These are phyloP conservation scores for Lactifluus subvellereus DNA, from an alignment of 768 basidiomycete species.

Conservation along the genomic window DNA sequence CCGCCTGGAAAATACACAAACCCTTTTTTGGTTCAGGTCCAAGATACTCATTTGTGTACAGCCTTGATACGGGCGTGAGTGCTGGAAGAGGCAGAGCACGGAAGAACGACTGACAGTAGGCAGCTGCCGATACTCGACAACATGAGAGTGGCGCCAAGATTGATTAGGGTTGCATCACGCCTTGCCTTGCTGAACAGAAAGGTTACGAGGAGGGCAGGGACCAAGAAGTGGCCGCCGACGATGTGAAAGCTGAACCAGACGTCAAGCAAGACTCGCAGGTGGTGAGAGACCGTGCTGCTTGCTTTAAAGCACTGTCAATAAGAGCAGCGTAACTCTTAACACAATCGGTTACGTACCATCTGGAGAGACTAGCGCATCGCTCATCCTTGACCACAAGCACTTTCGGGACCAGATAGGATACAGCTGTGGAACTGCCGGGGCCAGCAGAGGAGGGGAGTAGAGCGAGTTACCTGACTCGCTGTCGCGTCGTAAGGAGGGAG, in stretches of 20 bases:
- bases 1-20: constrained; percentile 15
- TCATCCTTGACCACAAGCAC: not conserved
- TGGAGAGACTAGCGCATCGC: not conserved
- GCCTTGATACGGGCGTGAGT: not conserved
- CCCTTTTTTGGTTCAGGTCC: constrained; percentile 12
- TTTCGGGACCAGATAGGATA: not conserved
- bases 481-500: not conserved
- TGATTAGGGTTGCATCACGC: constrained; percentile 11
- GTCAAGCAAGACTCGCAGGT: not conserved
- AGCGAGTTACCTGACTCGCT: not conserved
- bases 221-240: constrained; percentile 7
- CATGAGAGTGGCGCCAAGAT: constrained; percentile 3
- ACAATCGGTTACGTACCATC: not conserved
- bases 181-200: constrained; percentile 15
- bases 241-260: constrained; percentile 13
- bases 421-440: not conserved
- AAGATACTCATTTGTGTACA: constrained; percentile 13
- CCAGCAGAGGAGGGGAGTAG: not conserved
- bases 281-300: not conserved
- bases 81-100: not conserved
- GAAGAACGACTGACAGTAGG: constrained; percentile 7
- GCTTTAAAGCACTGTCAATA: not conserved
- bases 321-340: not conserved
- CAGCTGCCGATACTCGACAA: not conserved
- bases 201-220: constrained; percentile 13